Evolutionary conservation across 169 alveolate species (phyloP).

Genomic region (Cyclospora cayetanensis): DNA sequence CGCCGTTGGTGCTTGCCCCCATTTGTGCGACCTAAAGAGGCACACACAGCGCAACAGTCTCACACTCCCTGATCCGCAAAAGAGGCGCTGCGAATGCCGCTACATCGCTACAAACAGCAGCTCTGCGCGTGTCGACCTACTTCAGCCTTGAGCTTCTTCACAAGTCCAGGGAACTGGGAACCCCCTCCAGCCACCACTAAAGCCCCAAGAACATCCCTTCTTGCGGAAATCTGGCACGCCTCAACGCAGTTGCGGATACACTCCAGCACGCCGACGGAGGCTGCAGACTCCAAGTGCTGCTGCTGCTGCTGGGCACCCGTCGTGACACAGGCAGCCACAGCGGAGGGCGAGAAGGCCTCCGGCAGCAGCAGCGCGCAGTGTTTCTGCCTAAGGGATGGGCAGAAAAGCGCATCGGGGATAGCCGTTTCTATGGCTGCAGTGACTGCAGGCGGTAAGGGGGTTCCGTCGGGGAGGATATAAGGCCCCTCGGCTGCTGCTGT

Average conservation of each 20-base stretch:
- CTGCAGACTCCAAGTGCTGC: not conserved
- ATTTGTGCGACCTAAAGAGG: not conserved
- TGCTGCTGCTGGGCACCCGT: not conserved
- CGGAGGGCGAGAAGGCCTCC: not conserved
- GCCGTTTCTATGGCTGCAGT: not conserved
- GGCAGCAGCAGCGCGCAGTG: not conserved
- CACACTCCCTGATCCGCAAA: too few species aligned
- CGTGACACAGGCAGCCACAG: not conserved
- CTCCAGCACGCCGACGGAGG: not conserved
- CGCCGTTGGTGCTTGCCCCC: not conserved
- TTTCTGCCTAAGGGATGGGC: conserved; percentile 13
- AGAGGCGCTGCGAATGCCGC: not conserved
- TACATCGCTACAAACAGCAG: not conserved
- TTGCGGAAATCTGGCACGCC: not conserved
- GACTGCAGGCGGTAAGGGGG: not conserved
- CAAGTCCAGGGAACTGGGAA: conserved; percentile 52
- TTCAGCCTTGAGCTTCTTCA: conserved; percentile 25
- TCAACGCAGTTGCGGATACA: conserved; percentile 39
- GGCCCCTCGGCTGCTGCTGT: conserved; percentile 5
- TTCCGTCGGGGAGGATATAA: conserved; percentile 52
- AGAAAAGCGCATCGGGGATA: conserved; percentile 7
- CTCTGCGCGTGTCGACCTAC: not conserved
- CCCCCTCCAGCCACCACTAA: conserved; percentile 55
- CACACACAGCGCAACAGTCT: not conserved
- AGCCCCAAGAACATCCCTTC: conserved; percentile 30